Conservation (phyloP, 2,329 filamentous ascomycete species). For the Aspergillus arachidicola region DNA sequence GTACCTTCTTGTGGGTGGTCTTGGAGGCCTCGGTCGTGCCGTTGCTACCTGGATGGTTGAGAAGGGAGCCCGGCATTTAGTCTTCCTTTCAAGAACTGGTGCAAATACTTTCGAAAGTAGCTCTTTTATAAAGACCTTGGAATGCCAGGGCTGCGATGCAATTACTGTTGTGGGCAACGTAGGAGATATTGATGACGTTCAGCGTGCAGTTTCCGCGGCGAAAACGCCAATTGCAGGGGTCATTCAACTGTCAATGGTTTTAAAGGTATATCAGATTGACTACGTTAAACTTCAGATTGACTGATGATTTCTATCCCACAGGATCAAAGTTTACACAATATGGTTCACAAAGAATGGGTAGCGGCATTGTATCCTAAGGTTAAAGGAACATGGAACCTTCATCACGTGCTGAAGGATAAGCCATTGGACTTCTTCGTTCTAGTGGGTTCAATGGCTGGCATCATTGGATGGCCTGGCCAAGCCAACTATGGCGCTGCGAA, state of each 20-base stretch:
- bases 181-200: conserved; percentile 21
- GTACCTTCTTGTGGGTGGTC: conserved; percentile 43
- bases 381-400: conserved; percentile 33
- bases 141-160: conserved; percentile 23
- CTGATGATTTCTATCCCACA: conserved; percentile 6
- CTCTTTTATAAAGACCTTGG: conserved; percentile 26
- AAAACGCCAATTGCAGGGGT: conserved; percentile 22
- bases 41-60: conserved; percentile 40
- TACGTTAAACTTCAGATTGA: not conserved
- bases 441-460: conserved; percentile 37
- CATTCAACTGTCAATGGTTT: conserved; percentile 22
- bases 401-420: conserved; percentile 15
- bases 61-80: conserved; percentile 37
- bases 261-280: conserved; percentile 6
- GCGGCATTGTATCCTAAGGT: conserved; percentile 38
- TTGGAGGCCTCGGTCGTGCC: conserved; percentile 43
- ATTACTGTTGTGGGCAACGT: conserved; percentile 25
- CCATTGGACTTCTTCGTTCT: conserved; percentile 30
- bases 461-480: conserved; percentile 42
- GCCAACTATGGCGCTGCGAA: conserved; percentile 44
- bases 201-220: conserved; percentile 14
- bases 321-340: conserved; percentile 31
- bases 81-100: conserved; percentile 37
- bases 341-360: conserved; percentile 38
- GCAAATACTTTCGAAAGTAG: conserved; percentile 12